A percentile compares a stretch with the other conserved stretches of the same genome.
These are phyloP conservation scores for Aspergillus hancockii DNA, from an alignment of 495 filamentous ascomycete genomes.

Conservation along the genomic window DNA sequence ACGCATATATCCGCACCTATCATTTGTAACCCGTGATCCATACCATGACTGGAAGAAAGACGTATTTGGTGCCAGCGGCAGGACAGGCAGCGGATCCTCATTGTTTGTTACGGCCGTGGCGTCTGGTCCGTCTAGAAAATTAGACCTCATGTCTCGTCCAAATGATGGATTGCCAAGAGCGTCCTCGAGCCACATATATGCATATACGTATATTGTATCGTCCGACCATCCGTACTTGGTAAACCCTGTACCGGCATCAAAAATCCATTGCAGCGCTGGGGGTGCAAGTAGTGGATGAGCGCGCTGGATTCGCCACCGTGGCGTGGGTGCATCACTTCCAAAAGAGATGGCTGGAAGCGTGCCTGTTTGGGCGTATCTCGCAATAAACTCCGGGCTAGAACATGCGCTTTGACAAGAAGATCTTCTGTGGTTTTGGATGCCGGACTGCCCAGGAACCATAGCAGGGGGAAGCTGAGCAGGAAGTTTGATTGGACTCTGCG, in stretches of 20 bases:
- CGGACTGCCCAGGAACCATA: background rate
- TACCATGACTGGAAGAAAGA: background rate
- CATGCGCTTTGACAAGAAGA: slow-evolving; percentile 17
- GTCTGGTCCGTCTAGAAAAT: slow-evolving; percentile 14
- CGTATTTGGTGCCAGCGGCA: slow-evolving; percentile 12
- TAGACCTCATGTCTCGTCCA: slow-evolving; percentile 14
- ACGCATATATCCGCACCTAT: background rate
- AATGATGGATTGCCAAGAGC: slow-evolving; percentile 14
- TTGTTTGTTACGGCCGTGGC: slow-evolving; percentile 13
- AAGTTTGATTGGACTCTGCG: background rate
- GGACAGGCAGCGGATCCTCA: slow-evolving; percentile 26
- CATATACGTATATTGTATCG: slow-evolving; percentile 19
- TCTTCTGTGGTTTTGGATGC: slow-evolving; percentile 1
- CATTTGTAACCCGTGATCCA: background rate
- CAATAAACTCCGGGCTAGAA: background rate
- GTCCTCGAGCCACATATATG: slow-evolving; percentile 21
- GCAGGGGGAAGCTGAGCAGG: background rate
- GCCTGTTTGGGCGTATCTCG: background rate
- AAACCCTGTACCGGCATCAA: slow-evolving; percentile 24
- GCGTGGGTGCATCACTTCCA: slow-evolving; percentile 1
- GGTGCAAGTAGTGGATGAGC: slow-evolving; percentile 7
- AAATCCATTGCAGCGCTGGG: slow-evolving; percentile 24
- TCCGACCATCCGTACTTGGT: slow-evolving; percentile 10
- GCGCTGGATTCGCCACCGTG: slow-evolving; percentile 21
- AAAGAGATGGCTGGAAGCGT: background rate